Base-by-base conservation (phyloP, 345 rosid species). In the Eucalyptus victrix region DNA sequence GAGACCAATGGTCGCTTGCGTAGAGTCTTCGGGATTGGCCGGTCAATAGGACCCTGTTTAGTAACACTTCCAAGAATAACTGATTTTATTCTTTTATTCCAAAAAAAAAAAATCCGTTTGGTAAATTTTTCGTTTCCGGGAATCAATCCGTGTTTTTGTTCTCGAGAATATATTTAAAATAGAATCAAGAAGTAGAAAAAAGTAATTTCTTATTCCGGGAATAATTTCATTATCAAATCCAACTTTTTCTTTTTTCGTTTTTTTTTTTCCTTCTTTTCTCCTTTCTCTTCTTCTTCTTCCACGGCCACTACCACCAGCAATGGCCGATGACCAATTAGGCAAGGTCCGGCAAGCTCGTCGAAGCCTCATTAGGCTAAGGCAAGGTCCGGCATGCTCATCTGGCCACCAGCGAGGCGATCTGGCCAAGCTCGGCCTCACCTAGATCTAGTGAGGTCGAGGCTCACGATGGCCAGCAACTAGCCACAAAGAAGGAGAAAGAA, bases 391-490 rank as follows among this genome's bases (percentile, higher is more conserved):
- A 53, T 8, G 24, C 58, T 53, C 58, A 53, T 4, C 11, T 21
- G 0, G 26, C 58, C 26, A 19, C 26, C 0, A 3, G 1, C 2
- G 9, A 51, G 11, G 11, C 58, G 0, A 60, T 26, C 67, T 58
- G 1, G 67, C 4, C 0, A 60, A 16, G 16, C 67, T 60, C 15
- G 1, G 1, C 1, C 16, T 60, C 32, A 1, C 67, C 67, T 2
- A 26, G 0, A 12, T 26, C 67, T 11, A 60, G 67, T 6, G 6
- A 60, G 67, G 67, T 12, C 8, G 2, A 60, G 67, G 15, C 16
- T 60, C 7, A 1, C 7, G 1, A 0, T 26, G 2, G n/a, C 4
- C 16, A 0, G 1, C 1, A 0, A 60, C 14, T 1, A 0, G 32
- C 32, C 26, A 53, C 58, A 53, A 4, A 26, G 4, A 60, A 28